phyloP scores from a whole-genome alignment of 2,329 filamentous ascomycete species.

The Aspergillus floridensis region DNA sequence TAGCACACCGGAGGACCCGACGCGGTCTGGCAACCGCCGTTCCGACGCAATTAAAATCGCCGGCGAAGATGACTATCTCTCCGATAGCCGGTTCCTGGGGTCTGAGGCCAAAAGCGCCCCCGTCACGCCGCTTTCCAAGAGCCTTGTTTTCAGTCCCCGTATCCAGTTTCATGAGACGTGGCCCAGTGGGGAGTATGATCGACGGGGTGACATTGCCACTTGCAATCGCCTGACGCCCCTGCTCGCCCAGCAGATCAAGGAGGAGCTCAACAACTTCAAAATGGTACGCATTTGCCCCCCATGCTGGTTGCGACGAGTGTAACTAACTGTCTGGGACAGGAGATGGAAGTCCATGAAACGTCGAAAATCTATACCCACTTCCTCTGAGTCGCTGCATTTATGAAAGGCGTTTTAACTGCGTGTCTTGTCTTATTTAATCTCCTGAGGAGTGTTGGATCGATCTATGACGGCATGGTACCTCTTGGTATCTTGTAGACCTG shows the following conservation, averaged over 20 bases:
- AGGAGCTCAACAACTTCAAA: slow-evolving; percentile 98
- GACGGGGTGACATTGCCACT: slow-evolving; percentile 91
- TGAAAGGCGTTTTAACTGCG: slow-evolving; percentile 27
- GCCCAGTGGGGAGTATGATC: slow-evolving; percentile 93
- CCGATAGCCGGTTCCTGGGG: slow-evolving; percentile 65
- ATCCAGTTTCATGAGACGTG: slow-evolving; percentile 96
- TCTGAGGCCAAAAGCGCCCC: slow-evolving; percentile 78
- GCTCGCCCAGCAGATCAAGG: slow-evolving; percentile 98
- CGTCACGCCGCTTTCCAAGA: slow-evolving; percentile 62
- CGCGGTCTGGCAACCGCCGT: slow-evolving; percentile 59
- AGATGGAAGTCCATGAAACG: slow-evolving; percentile 99
- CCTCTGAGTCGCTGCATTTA: slow-evolving; percentile 65
- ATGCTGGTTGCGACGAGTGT: background rate
- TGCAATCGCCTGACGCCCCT: slow-evolving; percentile 97
- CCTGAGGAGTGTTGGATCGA: slow-evolving; percentile 22
- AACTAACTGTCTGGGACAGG: slow-evolving; percentile 58
- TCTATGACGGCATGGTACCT: slow-evolving; percentile 21
- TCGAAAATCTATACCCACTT: slow-evolving; percentile 99
- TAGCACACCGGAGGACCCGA: slow-evolving; percentile 79
- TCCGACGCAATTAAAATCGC: slow-evolving; percentile 70
- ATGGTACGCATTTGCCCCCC: slow-evolving; percentile 63
- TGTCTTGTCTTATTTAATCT: slow-evolving; percentile 18
- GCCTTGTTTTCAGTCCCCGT: slow-evolving; percentile 78
- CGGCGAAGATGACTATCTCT: slow-evolving; percentile 87
- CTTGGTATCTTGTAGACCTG: slow-evolving; percentile 26